Base-by-base conservation (phyloP, 2,329 filamentous ascomycete genomes). In the Fusarium stilboides region DNA sequence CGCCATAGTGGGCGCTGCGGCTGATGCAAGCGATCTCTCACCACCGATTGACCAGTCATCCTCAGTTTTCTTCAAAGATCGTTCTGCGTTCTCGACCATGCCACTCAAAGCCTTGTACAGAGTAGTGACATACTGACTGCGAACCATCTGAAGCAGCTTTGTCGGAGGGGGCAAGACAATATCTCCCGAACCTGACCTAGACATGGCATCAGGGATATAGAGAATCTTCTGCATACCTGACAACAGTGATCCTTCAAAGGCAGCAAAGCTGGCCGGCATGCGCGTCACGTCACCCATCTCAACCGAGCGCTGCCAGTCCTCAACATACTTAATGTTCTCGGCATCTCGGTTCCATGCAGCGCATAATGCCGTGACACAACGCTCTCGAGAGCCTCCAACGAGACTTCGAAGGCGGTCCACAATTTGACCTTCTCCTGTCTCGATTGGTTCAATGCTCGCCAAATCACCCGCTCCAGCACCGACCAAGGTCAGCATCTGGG, bases 21-120 rank as follows among this genome's bases (percentile, higher is more conserved):
- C 76, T 4, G 77, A 73, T 14, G 77, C 71, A 9, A 82, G 77
- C 37, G 81, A 80, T 8, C 78, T 77, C 15, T 86, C 85, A 19
- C 77, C 73, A 17, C 86, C 83, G 5, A 83, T 82, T 1, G 83
- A 86, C 87, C 87, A 89, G 58, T 89, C 87, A 62, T 89, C 87
- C 2, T 91, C 89, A 1, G 88, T 82, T 71, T 88, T 89, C 71
- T 90, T 88, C 15, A 89, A 79, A 5, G 90, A 87, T 59, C 89
- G 89, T 80, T 98, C 94, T 5, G 96, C 95, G 79, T 97, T 98
- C 80, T 98, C 96, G 2, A 99, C 94, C 89, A 99, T 95, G 22
- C 95, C 96, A 74, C 93, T 97, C 37, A 99, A 82, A 8, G 94
- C 94, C 78, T 97, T 97, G 80, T 98, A 98, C 43, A 99, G 83